Evolutionary conservation across 169 alveolate species (phyloP), one percentile per base, ranked within the genome.

Genomic region (Plasmodium yoelii): DNA sequence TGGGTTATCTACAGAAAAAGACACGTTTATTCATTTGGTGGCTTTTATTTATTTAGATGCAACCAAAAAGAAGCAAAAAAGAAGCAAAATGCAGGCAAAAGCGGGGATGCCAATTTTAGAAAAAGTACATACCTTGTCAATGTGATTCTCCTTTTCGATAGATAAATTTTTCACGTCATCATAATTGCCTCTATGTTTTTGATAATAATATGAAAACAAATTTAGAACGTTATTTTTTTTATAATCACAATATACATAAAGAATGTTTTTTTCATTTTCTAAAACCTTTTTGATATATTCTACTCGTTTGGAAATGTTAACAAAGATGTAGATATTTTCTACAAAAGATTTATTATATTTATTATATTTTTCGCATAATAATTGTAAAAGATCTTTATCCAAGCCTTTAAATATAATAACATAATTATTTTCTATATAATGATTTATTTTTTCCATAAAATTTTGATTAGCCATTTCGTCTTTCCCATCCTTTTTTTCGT

Each of bases 161-260:
- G 72, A 1, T 2, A 61, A 13, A 26, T 19, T 57, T 34, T 24
- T 46, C 13, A 1, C 10, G 42, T n/a, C 19, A 5, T 26, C 4
- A 26, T 19, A 34, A 10, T 15, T 22, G 0, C 12, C 42, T 44
- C 22, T 56, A n/a, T 18, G 26, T 44, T 77, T 77, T 3, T 56
- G 26, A 24, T 77, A 63, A 47, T 77, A 77, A 59, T 77, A 77
- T 24, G 42, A 42, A n/a, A 77, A 47, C 26, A 77, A 15, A 42
- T 64, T 77, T 8, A 77, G 67, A 10, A 77, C 55, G 44, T 64
- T 77, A 24, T 56, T 3, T 46, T 47, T 77, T 24, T 15, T 77
- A 64, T 77, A 77, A 0, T 77, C 69, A 44, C 88, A 77, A 7
- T 24, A 24, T 13, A 77, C 42, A 39, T 63, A 57, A 18, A 63